Percentiles rank a stretch among this genome's conserved stretches.
Conservation (phyloP, 225 moss, liverwort and hornwort genomes). For the Physcomitrellopsis africana region DNA sequence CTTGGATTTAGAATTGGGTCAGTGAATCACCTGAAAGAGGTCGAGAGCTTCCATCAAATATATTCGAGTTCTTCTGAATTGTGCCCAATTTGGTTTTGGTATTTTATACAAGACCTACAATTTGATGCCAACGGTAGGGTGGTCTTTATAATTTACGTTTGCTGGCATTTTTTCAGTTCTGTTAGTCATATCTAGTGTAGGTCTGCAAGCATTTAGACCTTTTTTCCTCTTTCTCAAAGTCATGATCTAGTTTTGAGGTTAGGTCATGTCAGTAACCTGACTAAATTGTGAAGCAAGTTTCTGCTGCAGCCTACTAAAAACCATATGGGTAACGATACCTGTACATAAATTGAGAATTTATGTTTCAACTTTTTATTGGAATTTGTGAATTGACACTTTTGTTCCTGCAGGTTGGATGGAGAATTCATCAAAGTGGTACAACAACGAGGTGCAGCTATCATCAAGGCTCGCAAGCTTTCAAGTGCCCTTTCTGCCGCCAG, state of each 20-base stretch:
- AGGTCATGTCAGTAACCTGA: background rate
- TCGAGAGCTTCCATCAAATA: too few relatives aligned
- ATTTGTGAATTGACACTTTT: conserved; percentile 27
- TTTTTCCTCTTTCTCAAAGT: background rate
- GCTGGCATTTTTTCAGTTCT: background rate
- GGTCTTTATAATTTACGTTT: background rate
- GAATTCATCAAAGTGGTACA: conserved; percentile 97
- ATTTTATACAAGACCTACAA: background rate
- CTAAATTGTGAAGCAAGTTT: background rate
- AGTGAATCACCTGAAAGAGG: too few relatives aligned
- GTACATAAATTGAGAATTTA: background rate
- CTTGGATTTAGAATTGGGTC: too few relatives aligned
- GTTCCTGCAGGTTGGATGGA: conserved; percentile 72
- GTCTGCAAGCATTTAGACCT: background rate
- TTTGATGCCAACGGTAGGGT: background rate
- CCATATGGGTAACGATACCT: background rate
- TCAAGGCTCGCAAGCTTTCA: conserved; percentile 98
- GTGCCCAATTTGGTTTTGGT: background rate
- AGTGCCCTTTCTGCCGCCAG: conserved; percentile 98
- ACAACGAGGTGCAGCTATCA: conserved; percentile 96
- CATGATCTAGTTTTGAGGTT: background rate
- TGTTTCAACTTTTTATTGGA: too few relatives aligned
- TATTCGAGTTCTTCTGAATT: too few relatives aligned
- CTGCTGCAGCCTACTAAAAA: background rate
- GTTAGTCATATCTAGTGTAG: background rate